Conservation (phyloP, 805 yeast species). For the Candida maesae region DNA sequence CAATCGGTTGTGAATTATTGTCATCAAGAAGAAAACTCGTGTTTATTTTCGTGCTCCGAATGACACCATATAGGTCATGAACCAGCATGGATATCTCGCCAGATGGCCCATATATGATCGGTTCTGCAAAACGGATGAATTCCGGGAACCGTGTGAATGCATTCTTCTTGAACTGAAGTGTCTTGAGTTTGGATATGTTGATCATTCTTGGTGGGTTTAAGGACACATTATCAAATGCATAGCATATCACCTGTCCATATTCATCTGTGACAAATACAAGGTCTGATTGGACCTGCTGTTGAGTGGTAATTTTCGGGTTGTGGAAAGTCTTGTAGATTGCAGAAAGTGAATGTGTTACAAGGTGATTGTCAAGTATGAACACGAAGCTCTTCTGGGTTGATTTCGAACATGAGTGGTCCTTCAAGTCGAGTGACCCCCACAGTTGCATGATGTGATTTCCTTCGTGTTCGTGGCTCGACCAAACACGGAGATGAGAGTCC, state of each 20-base stretch:
- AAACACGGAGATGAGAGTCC: conserved; percentile 58
- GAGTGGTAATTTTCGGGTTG: conserved; percentile 6
- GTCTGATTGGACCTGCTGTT: conserved; percentile 30
- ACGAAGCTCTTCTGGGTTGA: conserved; percentile 29
- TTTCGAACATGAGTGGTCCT: conserved; percentile 6
- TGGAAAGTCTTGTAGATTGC: conserved; percentile 17
- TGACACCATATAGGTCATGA: conserved; percentile 42
- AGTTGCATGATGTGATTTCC: conserved; percentile 52
- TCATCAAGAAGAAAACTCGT: conserved; percentile 22
- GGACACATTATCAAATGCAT: conserved; percentile 48
- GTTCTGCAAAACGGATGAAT: conserved; percentile 35
- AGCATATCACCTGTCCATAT: conserved; percentile 39
- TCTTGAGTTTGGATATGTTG: conserved; percentile 35
- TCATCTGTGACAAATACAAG: conserved; percentile 39
- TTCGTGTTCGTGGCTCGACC: conserved; percentile 63
- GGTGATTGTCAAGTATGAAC: conserved; percentile 34
- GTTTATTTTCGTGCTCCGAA: conserved; percentile 32
- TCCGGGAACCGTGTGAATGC: conserved; percentile 31
- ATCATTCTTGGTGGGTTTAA: conserved; percentile 54
- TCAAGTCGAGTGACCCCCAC: conserved; percentile 48
- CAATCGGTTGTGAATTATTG: conserved; percentile 17
- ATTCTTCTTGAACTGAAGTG: conserved; percentile 22
- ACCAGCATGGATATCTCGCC: conserved; percentile 38
- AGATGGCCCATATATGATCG: conserved; percentile 18
- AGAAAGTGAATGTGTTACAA: conserved; percentile 5